Evolutionary conservation across 106 monocot genomes (phyloP), one percentile per base, ranked within the genome.

Genomic region (Acorus gramineus): DNA sequence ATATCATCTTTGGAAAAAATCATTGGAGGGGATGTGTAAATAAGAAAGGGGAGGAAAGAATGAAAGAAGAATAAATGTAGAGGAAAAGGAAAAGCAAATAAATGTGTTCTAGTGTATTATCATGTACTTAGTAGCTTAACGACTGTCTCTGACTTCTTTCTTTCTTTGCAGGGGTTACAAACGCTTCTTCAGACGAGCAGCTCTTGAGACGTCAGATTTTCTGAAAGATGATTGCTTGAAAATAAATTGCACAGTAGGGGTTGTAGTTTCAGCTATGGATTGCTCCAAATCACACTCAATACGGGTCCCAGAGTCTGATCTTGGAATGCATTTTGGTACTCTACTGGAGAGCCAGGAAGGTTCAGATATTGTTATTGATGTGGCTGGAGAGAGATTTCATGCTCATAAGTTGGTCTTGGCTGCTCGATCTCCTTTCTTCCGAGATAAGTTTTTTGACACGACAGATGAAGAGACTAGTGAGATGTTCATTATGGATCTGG

Each of bases 191-290:
- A 74, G 88, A 59, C 69, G 96, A 60, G 73, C 85, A 69, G 87
- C 82, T 56, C 91, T 98, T 54, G 96, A 98, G 66, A 85, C 80
- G 43, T 98, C 96, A 12, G 91, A 91, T 71, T 98, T 83, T 56
- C 81, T 98, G 10, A 98, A 91, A 72, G 91, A 98, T 71, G 96
- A 98, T 75, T 98, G 96, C 77, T 81, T 98, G 82, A 92, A 91
- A 74, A 98, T 98, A 65, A 88, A 91, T 75, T 98, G 96, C 70
- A 98, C 96, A 42, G 91, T 98, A 62, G 91, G 91, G 50, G 96
- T 98, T 50, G 96, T 98, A 47, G 75, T 91, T 50, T 87, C 90
- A 5, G 78, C 74, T 5, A 85, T 75, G 76, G 96, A 88, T 63
- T 83, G 74, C 66, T 82, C 85, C 7, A 78, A 81, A 65, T 72